phyloP scores from a whole-genome alignment of 495 filamentous ascomycete genomes.

The Neurospora sp. region DNA sequence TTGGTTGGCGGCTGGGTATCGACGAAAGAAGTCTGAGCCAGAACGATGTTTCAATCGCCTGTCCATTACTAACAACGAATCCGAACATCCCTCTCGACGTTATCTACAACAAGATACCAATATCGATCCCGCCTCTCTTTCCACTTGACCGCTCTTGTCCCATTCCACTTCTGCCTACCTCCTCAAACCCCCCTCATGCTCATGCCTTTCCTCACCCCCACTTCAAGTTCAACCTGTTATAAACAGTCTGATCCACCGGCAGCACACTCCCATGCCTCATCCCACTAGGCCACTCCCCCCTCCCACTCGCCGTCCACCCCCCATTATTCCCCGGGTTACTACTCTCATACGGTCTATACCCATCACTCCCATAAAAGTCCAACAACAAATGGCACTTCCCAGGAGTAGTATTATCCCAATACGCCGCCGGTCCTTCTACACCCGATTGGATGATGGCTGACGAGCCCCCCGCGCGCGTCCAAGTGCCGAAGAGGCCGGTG shows the following conservation, averaged over 20 bases:
- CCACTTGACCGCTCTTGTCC: too few species aligned
- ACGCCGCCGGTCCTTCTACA: constrained; percentile 40
- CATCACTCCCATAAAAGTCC: constrained; percentile 42
- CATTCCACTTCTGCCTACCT: not conserved
- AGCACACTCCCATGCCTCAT: constrained; percentile 42
- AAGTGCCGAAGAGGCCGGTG: constrained; percentile 40
- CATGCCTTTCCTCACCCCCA: constrained; percentile 19
- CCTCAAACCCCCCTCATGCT: too few species aligned
- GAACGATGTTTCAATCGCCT: too few species aligned
- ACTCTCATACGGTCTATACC: constrained; percentile 40
- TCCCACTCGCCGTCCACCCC: constrained; percentile 33
- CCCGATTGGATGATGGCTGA: constrained; percentile 31
- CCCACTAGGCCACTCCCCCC: constrained; percentile 30
- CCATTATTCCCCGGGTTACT: constrained; percentile 28
- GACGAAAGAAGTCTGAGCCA: too few species aligned
- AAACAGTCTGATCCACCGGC: constrained; percentile 30
- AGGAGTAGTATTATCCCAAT: constrained; percentile 32
- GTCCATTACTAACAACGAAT: too few species aligned
- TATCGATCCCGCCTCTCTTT: too few species aligned
- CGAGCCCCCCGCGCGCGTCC: constrained; percentile 36
- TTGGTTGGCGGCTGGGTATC: too few species aligned
- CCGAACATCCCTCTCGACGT: too few species aligned
- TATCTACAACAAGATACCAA: too few species aligned
- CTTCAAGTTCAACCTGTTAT: constrained; percentile 27
- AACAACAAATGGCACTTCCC: constrained; percentile 37